Evolutionary conservation across 2,329 filamentous ascomycete genomes (phyloP).

Genomic region (Cladosporium phlei): DNA sequence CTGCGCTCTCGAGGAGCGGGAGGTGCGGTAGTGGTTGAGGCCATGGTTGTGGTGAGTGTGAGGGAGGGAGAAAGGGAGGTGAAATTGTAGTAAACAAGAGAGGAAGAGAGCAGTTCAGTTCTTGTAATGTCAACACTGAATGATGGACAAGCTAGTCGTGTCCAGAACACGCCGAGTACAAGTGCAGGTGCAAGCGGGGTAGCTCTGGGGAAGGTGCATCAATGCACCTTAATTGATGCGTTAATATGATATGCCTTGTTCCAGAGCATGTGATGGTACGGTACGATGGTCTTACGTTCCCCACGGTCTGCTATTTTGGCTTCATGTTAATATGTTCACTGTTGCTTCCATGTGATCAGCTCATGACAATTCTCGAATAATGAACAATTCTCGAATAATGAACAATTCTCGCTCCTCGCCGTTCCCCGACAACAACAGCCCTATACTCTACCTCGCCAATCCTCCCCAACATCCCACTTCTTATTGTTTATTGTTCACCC

Average conservation of each 20-base stretch:
- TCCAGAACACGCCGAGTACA: too few relatives aligned
- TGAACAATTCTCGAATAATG: too few relatives aligned
- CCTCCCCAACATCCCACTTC: not conserved
- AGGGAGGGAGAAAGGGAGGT: not conserved
- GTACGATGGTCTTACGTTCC: too few relatives aligned
- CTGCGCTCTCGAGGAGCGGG: constrained; percentile 62
- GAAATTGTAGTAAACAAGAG: not conserved
- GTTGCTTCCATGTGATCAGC: too few relatives aligned
- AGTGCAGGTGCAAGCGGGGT: not conserved
- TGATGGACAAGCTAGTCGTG: too few relatives aligned
- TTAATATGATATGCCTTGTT: too few relatives aligned
- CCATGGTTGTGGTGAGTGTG: constrained; percentile 19
- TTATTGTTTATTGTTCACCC: not conserved
- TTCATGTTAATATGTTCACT: too few relatives aligned
- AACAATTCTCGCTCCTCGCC: constrained; percentile 7
- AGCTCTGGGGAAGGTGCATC: not conserved
- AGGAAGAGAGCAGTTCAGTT: not conserved
- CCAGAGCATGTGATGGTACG: too few relatives aligned
- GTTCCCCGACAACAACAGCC: not conserved
- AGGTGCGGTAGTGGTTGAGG: constrained; percentile 5
- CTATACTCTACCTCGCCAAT: not conserved
- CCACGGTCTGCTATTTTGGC: too few relatives aligned
- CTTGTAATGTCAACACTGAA: too few relatives aligned
- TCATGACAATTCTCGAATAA: too few relatives aligned
- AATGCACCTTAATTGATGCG: too few relatives aligned